These are phyloP conservation scores for Fusarium sp. DNA, from an alignment of 2,329 filamentous ascomycete species.

Conservation along the genomic window DNA sequence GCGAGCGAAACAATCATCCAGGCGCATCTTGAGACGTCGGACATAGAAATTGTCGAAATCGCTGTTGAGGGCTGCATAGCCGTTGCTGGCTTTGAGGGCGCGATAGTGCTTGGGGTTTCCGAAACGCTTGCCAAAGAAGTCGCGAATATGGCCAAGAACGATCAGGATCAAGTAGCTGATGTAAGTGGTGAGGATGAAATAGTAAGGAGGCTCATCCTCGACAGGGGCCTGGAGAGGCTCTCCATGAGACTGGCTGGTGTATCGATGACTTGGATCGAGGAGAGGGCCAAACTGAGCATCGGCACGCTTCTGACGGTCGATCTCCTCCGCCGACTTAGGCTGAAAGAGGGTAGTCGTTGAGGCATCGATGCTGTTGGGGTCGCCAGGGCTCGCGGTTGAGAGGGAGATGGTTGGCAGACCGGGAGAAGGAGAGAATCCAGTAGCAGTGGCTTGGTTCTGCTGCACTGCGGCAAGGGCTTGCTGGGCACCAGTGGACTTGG, in stretches of 20 bases:
- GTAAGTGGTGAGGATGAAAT: conserved; percentile 96
- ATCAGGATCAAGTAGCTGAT: conserved; percentile 98
- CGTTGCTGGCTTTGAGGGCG: conserved; percentile 82
- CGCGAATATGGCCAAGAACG: conserved; percentile 91
- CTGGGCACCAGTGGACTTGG: conserved; percentile 75
- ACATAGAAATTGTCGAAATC: conserved; percentile 99
- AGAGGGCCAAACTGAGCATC: conserved; percentile 94
- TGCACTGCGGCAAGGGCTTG: conserved; percentile 75
- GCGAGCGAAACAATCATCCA: conserved; percentile 96
- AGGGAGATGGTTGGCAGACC: conserved; percentile 91
- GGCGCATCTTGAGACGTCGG: conserved; percentile 87
- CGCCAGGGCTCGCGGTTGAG: conserved; percentile 82
- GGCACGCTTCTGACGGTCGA: conserved; percentile 75
- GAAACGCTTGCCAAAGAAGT: conserved; percentile 98
- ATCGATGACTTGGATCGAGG: conserved; percentile 81
- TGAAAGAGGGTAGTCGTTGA: conserved; percentile 84
- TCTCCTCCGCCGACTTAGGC: conserved; percentile 85
- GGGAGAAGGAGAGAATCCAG: conserved; percentile 75
- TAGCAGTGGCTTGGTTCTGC: conserved; percentile 60
- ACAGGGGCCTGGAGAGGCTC: conserved; percentile 82
- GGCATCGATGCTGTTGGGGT: conserved; percentile 75
- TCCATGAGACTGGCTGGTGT: conserved; percentile 88
- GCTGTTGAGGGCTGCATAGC: conserved; percentile 94
- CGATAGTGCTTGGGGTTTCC: conserved; percentile 83
- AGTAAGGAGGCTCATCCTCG: conserved; percentile 96